A percentile compares a stretch with the other conserved stretches of the same genome.
These are phyloP conservation scores for Verticillium albo-atrum DNA, from an alignment of 2,329 filamentous ascomycete genomes.

Conservation along the genomic window DNA sequence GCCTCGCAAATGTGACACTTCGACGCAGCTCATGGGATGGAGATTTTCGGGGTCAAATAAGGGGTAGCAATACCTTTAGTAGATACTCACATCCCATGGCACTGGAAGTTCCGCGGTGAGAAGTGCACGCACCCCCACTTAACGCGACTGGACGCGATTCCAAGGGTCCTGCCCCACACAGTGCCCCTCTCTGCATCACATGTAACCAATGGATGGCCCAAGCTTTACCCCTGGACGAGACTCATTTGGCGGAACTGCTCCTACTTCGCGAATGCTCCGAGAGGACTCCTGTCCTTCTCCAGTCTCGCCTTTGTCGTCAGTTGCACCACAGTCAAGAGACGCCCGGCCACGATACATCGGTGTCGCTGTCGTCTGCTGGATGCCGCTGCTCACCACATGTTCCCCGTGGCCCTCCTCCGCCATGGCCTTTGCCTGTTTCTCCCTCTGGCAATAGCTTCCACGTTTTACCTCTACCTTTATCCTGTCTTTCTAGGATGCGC, in stretches of 20 bases:
- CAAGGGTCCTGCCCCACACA: not conserved
- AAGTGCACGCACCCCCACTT: too few relatives aligned
- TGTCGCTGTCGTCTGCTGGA: not conserved
- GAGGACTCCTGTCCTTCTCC: not conserved
- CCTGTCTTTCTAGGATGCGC: slow-evolving; percentile 75
- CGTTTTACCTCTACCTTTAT: slow-evolving; percentile 82
- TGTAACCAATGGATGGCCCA: not conserved
- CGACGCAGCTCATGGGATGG: too few relatives aligned
- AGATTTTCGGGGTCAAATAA: too few relatives aligned
- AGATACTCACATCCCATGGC: too few relatives aligned
- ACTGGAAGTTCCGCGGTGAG: too few relatives aligned
- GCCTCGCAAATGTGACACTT: too few relatives aligned
- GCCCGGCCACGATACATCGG: not conserved
- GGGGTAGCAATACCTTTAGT: too few relatives aligned
- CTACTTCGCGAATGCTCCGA: not conserved
- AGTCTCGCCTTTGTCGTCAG: too few relatives aligned
- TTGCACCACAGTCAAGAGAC: not conserved
- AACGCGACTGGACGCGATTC: not conserved
- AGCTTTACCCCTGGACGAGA: not conserved
- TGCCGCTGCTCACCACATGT: slow-evolving; percentile 38
- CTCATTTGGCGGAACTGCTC: not conserved
- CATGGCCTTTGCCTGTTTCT: slow-evolving; percentile 52
- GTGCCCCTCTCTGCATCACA: not conserved
- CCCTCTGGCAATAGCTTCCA: slow-evolving; percentile 65
- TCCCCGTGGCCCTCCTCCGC: slow-evolving; percentile 48